Percentiles rank a stretch among this genome's conserved stretches.
Evolutionary conservation across 2,329 filamentous ascomycete species (phyloP).

Genomic region (Colletotrichum siamense): DNA sequence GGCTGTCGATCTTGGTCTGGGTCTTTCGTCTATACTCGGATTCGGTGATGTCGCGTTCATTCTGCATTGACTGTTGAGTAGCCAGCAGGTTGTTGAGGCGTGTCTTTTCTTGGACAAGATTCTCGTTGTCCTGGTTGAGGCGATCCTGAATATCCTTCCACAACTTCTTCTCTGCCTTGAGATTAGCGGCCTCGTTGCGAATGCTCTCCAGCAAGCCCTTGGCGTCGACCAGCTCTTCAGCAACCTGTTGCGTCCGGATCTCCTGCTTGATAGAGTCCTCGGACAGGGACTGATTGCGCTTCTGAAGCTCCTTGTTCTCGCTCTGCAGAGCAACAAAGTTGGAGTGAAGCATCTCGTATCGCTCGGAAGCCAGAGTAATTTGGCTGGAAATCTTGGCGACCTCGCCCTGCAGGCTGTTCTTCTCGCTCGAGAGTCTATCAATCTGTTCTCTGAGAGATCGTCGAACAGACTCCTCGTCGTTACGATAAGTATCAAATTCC

Average conservation of each 20-base stretch:
- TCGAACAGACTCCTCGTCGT: slow-evolving; percentile 83
- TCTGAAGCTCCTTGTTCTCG: slow-evolving; percentile 87
- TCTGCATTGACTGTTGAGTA: slow-evolving; percentile 86
- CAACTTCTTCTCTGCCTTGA: slow-evolving; percentile 93
- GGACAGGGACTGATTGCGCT: slow-evolving; percentile 76
- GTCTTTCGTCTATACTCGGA: slow-evolving; percentile 82
- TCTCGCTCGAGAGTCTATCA: slow-evolving; percentile 81
- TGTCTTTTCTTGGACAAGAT: slow-evolving; percentile 80
- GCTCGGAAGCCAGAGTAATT: slow-evolving; percentile 79
- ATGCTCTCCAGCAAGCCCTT: slow-evolving; percentile 83
- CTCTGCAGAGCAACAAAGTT: slow-evolving; percentile 84
- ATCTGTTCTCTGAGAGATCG: slow-evolving; percentile 85
- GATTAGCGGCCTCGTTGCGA: slow-evolving; percentile 87
- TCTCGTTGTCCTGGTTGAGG: slow-evolving; percentile 87
- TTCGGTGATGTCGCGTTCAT: slow-evolving; percentile 87
- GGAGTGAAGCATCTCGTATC: slow-evolving; percentile 86
- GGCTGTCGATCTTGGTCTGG: slow-evolving; percentile 75
- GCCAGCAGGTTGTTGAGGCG: slow-evolving; percentile 83
- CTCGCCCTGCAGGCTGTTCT: slow-evolving; percentile 81
- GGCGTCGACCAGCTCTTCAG: slow-evolving; percentile 89
- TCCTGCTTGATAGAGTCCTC: slow-evolving; percentile 91
- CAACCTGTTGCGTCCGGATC: slow-evolving; percentile 86
- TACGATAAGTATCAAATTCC: slow-evolving; percentile 88
- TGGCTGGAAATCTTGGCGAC: slow-evolving; percentile 82
- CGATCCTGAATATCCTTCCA: slow-evolving; percentile 94